Evolutionary conservation across 108 stramenopile species (phyloP), one percentile per base, ranked within the genome.

Genomic region (Discostella pseudostelligera): DNA sequence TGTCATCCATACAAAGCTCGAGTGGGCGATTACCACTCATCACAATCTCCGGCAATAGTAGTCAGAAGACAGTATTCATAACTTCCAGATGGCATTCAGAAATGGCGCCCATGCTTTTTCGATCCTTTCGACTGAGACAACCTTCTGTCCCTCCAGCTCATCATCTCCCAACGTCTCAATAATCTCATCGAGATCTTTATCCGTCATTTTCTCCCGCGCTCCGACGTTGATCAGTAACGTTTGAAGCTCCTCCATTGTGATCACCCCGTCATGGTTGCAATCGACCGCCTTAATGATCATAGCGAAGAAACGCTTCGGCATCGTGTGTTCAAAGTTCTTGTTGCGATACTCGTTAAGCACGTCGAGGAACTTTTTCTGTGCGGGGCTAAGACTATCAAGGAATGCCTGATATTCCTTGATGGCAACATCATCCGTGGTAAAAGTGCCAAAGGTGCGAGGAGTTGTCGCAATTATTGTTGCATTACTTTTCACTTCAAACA

Each of bases 221-320:
- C 73, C 73, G 61, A 74, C 68, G 43, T 74, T 68, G 59, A 44
- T 69, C 50, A 74, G 55, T 40, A 74, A 44, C 2, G 39, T 36
- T 22, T 56, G 49, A 42, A 58, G 50, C 22, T 74, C 73, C 16
- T 53, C 58, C 32, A 42, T 45, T 8, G 73, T 61, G 47, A 74
- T 60, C 20, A 67, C 51, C 43, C 55, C 37, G 21, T 74, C 73
- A n/a, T 60, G 36, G 54, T 74, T 57, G 11, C 36, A 4, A 68
- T 74, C 67, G 19, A 67, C 57, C 14, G 73, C 66, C 4, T 59
- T 60, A 20, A 59, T 59, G 22, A 74, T 61, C 39, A 46, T 42
- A 11, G 67, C 60, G 16, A 74, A 20, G 16, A 74, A 74, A 4
- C 73, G 66, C 8, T 66, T 36, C 3, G 67, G 67, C 11, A 60